Base-by-base conservation (phyloP, 108 stramenopile species). In the Fragilaria crotonensis region DNA sequence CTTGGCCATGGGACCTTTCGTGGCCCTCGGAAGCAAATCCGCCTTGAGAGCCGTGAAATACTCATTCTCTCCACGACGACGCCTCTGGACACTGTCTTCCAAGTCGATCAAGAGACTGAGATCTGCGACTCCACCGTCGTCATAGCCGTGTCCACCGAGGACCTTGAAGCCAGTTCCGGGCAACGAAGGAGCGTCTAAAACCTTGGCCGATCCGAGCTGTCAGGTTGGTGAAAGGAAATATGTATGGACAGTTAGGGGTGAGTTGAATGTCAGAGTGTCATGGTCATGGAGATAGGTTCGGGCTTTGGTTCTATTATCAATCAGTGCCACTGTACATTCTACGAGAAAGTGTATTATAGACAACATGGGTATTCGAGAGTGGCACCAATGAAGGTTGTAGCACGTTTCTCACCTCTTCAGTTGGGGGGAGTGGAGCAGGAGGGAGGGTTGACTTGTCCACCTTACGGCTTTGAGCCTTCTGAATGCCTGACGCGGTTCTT, bases 71-170 rank as follows among this genome's bases (percentile, higher is more conserved):
- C 92, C 92, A 28, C 88, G 86, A 48, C 79, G 79, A 57, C 92
- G 86, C 48, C 88, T 69, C 47, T 83, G 78, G 29, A 87, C 88
- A 48, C 70, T 77, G 61, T 94, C 92, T 41, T 90, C 86, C 52
- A 94, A 69, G 68, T 94, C 92, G 69, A 94, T 87, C 20, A 90
- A 73, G 3, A 94, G 79, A 2, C 83, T 81, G 25, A 94, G 78
- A 75, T 94, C 92, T 71, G 82, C 89, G 14, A 94, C 92, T 60
- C 92, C 92, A 11, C 88, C 92, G 60, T 94, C 92, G 52, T 90
- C 88, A 67, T 80, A 90, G 44, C 92, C 89, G 1, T 85, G 81
- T 25, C 62, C 72, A 52, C 81, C 87, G 44, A 94, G 75, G 23
- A 85, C 85, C 57, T 90, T 94, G 77, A 84, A 88, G 32, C 82